Base-by-base conservation (phyloP, 768 basidiomycete genomes). In the Russula vinacea region DNA sequence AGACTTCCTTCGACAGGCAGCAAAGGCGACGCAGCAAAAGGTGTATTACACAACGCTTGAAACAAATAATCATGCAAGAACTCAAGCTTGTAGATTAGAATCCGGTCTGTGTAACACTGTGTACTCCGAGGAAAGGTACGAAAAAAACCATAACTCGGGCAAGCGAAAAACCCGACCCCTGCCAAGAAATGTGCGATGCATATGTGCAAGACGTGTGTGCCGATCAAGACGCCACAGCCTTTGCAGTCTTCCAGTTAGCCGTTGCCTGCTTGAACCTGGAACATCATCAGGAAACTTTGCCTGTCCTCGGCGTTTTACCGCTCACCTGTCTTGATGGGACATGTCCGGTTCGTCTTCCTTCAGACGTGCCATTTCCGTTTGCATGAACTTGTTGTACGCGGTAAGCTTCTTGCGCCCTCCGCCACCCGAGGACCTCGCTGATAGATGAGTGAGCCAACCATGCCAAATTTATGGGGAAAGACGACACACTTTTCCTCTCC, bases 301-400 rank as follows among this genome's bases (percentile, higher is more conserved):
- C 11, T 42, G 11, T 37, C 22, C 11, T n/a, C 50, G 13, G 35
- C 6, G 52, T 24, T 54, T 37, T 53, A 47, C 44, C 49, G 67
- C 79, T 68, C 72, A 91, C 89, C 90, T 81, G 65, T 90, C 88
- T 72, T 84, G 84, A 76, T 91, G 90, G 37, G 80, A 70, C 70
- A 90, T 82, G 59, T 86, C 82, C 37, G 90, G 90, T 67, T 90
- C 81, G 19, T 83, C 78, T 70, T 88, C 86, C 79, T 89, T 91
- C 73, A 92, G 79, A 62, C 88, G 86, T 39, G 86, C 85, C 80
- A 91, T 85, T 73, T 91, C 89, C 24, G 81, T 77, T 80, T 89
- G 84, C 88, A 90, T 78, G 73, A 87, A 92, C 73, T 86, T 88
- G 73, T 92, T 92, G 76, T 88, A 92, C 16, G 83, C 81, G 40